A percentile compares a stretch with the other conserved stretches of the same genome.
These are phyloP conservation scores for Nitzschia palea DNA, from an alignment of 108 stramenopile genomes.

Conservation along the genomic window DNA sequence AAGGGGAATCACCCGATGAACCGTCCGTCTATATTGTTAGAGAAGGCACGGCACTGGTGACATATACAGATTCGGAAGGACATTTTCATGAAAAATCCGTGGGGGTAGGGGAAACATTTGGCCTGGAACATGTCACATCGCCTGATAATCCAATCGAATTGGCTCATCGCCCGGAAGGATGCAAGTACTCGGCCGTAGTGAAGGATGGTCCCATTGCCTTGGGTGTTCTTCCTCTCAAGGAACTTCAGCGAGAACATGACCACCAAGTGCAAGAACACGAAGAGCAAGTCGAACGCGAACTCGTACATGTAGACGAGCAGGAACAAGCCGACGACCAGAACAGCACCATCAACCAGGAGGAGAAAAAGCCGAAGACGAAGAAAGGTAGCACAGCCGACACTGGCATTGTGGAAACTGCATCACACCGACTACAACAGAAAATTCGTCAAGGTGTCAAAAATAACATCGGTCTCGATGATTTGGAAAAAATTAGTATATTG, in stretches of 20 bases:
- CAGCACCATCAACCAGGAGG: not conserved
- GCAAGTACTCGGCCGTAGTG: slow-evolving; percentile 1
- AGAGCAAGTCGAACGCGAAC: too few species aligned
- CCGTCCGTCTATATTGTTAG: slow-evolving; percentile 26
- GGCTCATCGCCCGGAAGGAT: not conserved
- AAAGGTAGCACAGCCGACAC: not conserved
- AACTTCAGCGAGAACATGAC: not conserved
- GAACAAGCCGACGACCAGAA: not conserved
- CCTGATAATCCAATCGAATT: not conserved
- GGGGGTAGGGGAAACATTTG: slow-evolving; percentile 24
- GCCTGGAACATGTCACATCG: slow-evolving; percentile 18
- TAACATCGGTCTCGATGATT: slow-evolving; percentile 27
- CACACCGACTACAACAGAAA: slow-evolving; percentile 2
- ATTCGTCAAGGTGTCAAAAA: slow-evolving; percentile 3
- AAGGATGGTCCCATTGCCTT: not conserved
- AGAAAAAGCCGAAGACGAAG: slow-evolving; percentile 18
- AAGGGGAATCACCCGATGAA: not conserved
- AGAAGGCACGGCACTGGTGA: slow-evolving; percentile 16
- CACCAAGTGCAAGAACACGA: not conserved
- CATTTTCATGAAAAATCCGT: slow-evolving; percentile 15
- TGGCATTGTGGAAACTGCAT: not conserved
- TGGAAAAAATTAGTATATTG: slow-evolving; percentile 6
- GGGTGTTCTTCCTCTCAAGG: not conserved
- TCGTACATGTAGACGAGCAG: not conserved
- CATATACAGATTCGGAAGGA: not conserved